phyloP scores from a whole-genome alignment of 768 basidiomycete species.

The Pleurotus platypus region DNA sequence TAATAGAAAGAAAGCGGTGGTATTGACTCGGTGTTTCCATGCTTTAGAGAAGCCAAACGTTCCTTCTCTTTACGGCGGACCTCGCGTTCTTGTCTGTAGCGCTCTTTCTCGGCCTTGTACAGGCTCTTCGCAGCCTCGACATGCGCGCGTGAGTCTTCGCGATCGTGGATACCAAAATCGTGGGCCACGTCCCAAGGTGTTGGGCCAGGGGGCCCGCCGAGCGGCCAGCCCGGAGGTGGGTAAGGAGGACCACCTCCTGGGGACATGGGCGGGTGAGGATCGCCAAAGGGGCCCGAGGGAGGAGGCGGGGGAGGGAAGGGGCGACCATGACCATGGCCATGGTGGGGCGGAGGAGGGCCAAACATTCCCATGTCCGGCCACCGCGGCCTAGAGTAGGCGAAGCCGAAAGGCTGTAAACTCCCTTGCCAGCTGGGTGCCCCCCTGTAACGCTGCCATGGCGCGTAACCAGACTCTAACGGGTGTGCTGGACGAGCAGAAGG shows the following conservation, averaged over 20 bases:
- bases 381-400: not conserved
- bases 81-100: constrained; percentile 58
- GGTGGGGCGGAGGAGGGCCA: constrained; percentile 12
- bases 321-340: constrained; percentile 9
- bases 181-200: not conserved
- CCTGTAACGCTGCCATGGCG: constrained; percentile 6
- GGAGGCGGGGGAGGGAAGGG: constrained; percentile 14
- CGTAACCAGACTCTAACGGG: not conserved
- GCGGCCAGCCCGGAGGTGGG: not conserved
- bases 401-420: not conserved
- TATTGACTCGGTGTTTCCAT: not conserved
- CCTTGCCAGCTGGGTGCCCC: constrained; percentile 10
- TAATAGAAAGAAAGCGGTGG: too few relatives aligned
- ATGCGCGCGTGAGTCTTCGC: constrained; percentile 38
- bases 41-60: not conserved
- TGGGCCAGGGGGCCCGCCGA: constrained; percentile 17
- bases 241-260: constrained; percentile 8
- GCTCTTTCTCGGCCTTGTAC: constrained; percentile 71
- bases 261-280: not conserved
- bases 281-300: constrained; percentile 10
- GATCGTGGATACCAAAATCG: constrained; percentile 18
- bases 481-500: constrained; percentile 3
- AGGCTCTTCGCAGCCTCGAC: constrained; percentile 63
- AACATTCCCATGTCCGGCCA: constrained; percentile 1
- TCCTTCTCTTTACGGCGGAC: constrained; percentile 38